Percentiles rank a stretch among this genome's conserved stretches.
phyloP scores from a whole-genome alignment of 2,329 filamentous ascomycete species.

The Penicillium sp. region DNA sequence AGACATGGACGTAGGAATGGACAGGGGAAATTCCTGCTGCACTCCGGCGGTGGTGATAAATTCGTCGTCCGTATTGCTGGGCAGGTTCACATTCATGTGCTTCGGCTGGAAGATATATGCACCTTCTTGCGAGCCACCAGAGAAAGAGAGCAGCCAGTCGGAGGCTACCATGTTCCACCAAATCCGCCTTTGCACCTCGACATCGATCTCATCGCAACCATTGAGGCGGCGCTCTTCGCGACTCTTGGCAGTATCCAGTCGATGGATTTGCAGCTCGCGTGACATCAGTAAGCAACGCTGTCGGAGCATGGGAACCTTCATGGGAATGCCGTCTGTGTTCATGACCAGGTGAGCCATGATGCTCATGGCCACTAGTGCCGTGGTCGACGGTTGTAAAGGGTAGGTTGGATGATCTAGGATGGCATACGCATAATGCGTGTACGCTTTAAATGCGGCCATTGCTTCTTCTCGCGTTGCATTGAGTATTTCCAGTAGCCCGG shows the following conservation, averaged over 20 bases:
- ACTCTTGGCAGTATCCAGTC: conserved; percentile 15
- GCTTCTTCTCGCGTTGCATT: conserved; percentile 14
- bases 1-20: conserved; percentile 16
- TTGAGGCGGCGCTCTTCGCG: conserved; percentile 13
- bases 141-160: conserved; percentile 25
- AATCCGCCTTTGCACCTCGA: conserved; percentile 23
- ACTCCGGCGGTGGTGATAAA: conserved; percentile 10
- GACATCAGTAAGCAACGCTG: conserved; percentile 19
- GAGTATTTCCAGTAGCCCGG: conserved; percentile 11
- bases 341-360: conserved; percentile 15
- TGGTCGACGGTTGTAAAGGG: conserved; percentile 16
- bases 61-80: conserved; percentile 23
- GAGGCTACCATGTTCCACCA: conserved; percentile 28
- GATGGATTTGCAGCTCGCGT: conserved; percentile 15
- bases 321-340: conserved; percentile 17
- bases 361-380: conserved; percentile 14
- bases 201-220: conserved; percentile 19
- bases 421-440: conserved; percentile 10
- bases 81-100: conserved; percentile 24
- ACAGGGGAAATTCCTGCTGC: conserved; percentile 12
- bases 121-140: conserved; percentile 20
- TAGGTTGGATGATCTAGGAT: conserved; percentile 16
- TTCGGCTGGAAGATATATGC: conserved; percentile 21
- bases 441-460: conserved; percentile 14
- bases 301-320: conserved; percentile 16